Evolutionary conservation across 192 early-diverging fungal species (phyloP).

Genomic region (Podila clonocystis): DNA sequence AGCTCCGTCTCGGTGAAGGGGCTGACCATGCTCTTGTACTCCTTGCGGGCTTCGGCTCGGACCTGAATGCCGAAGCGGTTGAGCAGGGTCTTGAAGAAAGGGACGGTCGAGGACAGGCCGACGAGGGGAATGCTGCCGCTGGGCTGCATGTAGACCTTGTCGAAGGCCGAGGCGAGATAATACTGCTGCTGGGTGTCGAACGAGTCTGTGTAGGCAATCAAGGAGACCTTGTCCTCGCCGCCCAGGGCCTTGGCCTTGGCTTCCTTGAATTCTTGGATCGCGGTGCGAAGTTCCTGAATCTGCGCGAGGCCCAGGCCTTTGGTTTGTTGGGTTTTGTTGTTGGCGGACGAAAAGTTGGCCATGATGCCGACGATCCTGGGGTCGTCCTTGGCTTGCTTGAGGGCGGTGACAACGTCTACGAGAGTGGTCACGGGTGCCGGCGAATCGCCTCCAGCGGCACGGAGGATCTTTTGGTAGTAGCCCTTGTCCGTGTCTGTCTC

Average conservation of each 20-base stretch:
- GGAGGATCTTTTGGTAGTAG: constrained; percentile 27
- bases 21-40: constrained; percentile 67
- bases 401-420: constrained; percentile 52
- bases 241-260: constrained; percentile 59
- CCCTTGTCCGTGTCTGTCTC: constrained; percentile 47
- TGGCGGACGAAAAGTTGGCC: constrained; percentile 50
- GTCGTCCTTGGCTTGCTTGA: constrained; percentile 61
- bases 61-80: constrained; percentile 66
- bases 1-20: constrained; percentile 61
- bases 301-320: constrained; percentile 61
- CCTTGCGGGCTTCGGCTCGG: constrained; percentile 62
- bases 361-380: constrained; percentile 56
- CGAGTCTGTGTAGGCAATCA: constrained; percentile 72
- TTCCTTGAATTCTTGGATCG: constrained; percentile 59
- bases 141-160: constrained; percentile 70
- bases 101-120: constrained; percentile 59
- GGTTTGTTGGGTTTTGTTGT: constrained; percentile 13
- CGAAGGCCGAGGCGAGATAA: constrained; percentile 73
- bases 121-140: constrained; percentile 66
- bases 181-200: constrained; percentile 74
- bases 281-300: constrained; percentile 69
- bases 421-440: constrained; percentile 38
- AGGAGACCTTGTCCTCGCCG: constrained; percentile 54
- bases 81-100: constrained; percentile 68
- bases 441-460: constrained; percentile 31